Percentiles rank a stretch among this genome's conserved stretches.
Evolutionary conservation across 495 filamentous ascomycete species (phyloP).

Genomic region (Penicillium canescens): DNA sequence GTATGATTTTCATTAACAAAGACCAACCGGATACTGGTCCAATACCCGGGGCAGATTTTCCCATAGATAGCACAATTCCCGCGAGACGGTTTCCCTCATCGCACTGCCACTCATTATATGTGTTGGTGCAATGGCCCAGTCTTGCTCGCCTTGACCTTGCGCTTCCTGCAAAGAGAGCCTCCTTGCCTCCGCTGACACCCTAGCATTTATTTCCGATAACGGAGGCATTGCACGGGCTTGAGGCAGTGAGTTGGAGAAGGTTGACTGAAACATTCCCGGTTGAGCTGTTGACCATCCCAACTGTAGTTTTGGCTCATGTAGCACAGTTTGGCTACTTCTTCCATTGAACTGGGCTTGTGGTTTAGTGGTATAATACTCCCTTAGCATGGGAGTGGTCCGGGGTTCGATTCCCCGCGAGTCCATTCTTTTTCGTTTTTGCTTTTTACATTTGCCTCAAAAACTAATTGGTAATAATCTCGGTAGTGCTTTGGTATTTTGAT

Average conservation of each 20-base stretch:
- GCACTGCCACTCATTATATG: neutral
- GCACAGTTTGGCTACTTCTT: neutral
- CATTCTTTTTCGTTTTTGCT: slow-evolving; percentile 45
- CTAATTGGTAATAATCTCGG: too few relatives aligned
- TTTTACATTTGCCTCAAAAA: slow-evolving; percentile 24
- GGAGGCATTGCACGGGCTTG: too few relatives aligned
- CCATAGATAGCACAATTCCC: slow-evolving; percentile 18
- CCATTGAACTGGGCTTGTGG: slow-evolving; percentile 37
- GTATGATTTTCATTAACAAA: slow-evolving; percentile 10
- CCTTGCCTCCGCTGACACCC: neutral
- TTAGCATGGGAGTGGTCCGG: slow-evolving; percentile 57
- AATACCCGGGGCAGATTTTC: slow-evolving; percentile 13
- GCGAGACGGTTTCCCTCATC: slow-evolving; percentile 12
- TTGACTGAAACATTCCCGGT: too few relatives aligned
- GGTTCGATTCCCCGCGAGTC: slow-evolving; percentile 59
- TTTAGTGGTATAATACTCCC: slow-evolving; percentile 48
- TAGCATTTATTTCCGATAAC: too few relatives aligned
- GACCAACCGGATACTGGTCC: neutral
- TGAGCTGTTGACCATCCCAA: too few relatives aligned
- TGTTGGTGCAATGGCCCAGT: neutral
- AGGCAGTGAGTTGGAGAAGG: too few relatives aligned
- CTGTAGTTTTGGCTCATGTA: neutral
- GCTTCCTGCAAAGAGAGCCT: slow-evolving; percentile 4
- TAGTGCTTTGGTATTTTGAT: too few relatives aligned
- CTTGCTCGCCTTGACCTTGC: neutral